Conservation (phyloP, 2,329 filamentous ascomycete genomes). For the Pseudogymnoascus sp. region DNA sequence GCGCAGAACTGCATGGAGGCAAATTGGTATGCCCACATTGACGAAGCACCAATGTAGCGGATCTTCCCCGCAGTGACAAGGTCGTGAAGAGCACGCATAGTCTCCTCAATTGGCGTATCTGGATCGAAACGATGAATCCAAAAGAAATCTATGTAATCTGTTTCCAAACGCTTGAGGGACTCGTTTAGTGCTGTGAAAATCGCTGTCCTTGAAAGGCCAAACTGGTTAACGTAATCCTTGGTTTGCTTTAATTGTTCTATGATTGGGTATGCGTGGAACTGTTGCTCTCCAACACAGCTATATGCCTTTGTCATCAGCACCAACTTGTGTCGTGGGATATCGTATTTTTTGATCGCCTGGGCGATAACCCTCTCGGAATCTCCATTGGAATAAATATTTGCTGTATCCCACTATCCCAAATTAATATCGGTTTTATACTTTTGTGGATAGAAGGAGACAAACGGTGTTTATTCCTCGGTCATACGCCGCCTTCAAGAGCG, state of each 20-base stretch:
- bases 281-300: conserved; percentile 40
- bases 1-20: conserved; percentile 42
- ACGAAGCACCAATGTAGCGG: conserved; percentile 43
- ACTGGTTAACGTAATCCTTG: conserved; percentile 42
- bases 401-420: conserved; percentile 36
- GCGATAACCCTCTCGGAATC: conserved; percentile 45
- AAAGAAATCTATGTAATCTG: conserved; percentile 50
- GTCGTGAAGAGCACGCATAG: conserved; percentile 56
- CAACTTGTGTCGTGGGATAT: conserved; percentile 47
- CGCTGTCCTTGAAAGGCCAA: conserved; percentile 47
- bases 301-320: conserved; percentile 51
- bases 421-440: conserved; percentile 32
- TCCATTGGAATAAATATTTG: conserved; percentile 50
- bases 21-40: conserved; percentile 42
- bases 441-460: conserved; percentile 34
- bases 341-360: conserved; percentile 51
- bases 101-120: conserved; percentile 45
- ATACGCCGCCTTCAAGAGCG: conserved; percentile 55
- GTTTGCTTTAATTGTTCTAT: conserved; percentile 26
- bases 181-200: conserved; percentile 59
- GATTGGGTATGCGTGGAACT: conserved; percentile 23
- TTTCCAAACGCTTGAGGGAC: conserved; percentile 46
- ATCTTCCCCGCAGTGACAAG: conserved; percentile 50
- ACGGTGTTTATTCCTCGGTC: conserved; percentile 52
- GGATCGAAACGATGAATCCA: conserved; percentile 53